Base-by-base conservation (phyloP, 2,329 filamentous ascomycete species). In the Epichloe baconii region DNA sequence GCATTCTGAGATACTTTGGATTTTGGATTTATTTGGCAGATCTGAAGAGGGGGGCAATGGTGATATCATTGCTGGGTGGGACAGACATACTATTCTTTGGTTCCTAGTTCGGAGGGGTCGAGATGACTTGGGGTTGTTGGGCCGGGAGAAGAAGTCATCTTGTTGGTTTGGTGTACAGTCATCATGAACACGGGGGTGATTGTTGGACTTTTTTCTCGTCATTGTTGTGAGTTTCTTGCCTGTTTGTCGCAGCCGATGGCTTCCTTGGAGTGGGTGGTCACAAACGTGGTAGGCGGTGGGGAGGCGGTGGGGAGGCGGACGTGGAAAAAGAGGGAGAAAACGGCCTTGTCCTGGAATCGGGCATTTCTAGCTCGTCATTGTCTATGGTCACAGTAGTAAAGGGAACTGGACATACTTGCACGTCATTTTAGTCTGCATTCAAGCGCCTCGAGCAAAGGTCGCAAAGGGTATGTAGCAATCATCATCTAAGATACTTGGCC, bases 51-150 rank as follows among this genome's bases (percentile, higher is more conserved):
- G 21, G 4, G 1, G 17, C 17, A n/a, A 23, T 23, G 21, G 6
- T 42, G 10, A 7, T 42, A 7, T 42, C 0, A 37, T 42, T n/a
- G 56, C 59, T 57, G 38, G 53, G 49, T 46, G 48, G 52, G 44
- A 52, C 46, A 11, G 41, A 75, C 80, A 60, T 72, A 94, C 88
- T 95, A 94, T 74, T 91, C 83, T 69, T 88, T 95, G 34, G 88
- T 95, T 48, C 91, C 91, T 34, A 97, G 79, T 65, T 78, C 70
- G 64, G 74, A 95, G 17, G 89, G 87, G 57, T 85, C 78, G 26
- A 95, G 82, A 59, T 85, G 79, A 1, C 21, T 38, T 36, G 50
- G 50, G 10, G 42, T 6, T 7, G 42, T 6, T 7, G 37, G 14
- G 37, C 40, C 15, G n/a, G 41, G 41, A 19, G 19, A 23, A 12